Base-by-base conservation (phyloP, 2,329 filamentous ascomycete genomes). In the Paracorniculantispora psalliotae region DNA sequence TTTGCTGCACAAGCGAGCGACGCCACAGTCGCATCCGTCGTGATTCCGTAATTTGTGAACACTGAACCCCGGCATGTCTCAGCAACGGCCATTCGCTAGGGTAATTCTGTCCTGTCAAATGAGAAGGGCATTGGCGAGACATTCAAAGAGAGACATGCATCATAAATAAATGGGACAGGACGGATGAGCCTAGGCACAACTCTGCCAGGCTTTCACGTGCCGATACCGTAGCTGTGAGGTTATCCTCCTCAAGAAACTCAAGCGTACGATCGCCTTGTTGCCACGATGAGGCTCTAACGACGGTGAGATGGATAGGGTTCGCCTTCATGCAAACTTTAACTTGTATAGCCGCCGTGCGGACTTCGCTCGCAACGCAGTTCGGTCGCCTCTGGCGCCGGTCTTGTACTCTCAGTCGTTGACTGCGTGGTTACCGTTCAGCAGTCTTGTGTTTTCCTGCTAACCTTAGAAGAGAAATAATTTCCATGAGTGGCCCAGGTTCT, bases 161-260 rank as follows among this genome's bases (percentile, higher is more conserved):
- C n/a, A n/a, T n/a, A n/a, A n/a, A n/a, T n/a, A n/a, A n/a, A n/a
- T n/a, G n/a, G n/a, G n/a, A n/a, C n/a, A n/a, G n/a, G n/a, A n/a
- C n/a, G n/a, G n/a, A n/a, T n/a, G n/a, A n/a, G n/a, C n/a, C n/a
- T n/a, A n/a, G n/a, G n/a, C n/a, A n/a, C n/a, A n/a, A n/a, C n/a
- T n/a, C n/a, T n/a, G n/a, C n/a, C n/a, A n/a, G n/a, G n/a, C n/a
- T 35, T 55, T 47, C 52, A 47, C 41, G 47, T 55, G 43, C 30
- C 28, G 17, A 37, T 47, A 26, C 28, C 2, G 17, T 26, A 21
- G 46, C 25, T n/a, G n/a, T n/a, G n/a, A n/a, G n/a, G n/a, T n/a
- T n/a, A n/a, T n/a, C n/a, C n/a, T n/a, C n/a, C n/a, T n/a, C n/a
- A n/a, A n/a, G n/a, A n/a, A n/a, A n/a, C n/a, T n/a, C n/a, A n/a